phyloP scores from a whole-genome alignment of 2,329 filamentous ascomycete genomes.

The Sporothrix phasma region DNA sequence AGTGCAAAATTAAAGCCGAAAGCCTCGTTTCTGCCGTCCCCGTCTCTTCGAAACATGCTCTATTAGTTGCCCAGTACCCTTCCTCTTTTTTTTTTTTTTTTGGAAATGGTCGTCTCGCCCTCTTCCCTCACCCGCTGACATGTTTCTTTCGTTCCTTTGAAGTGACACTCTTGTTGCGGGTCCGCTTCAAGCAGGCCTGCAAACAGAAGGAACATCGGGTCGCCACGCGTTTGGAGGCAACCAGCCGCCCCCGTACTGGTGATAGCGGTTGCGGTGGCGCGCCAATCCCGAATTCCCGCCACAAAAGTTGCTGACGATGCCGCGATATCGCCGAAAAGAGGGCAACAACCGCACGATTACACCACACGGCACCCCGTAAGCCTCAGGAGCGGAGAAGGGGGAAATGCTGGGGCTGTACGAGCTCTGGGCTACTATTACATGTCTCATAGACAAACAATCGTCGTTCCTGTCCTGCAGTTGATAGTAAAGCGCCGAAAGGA shows the following conservation, averaged over 20 bases:
- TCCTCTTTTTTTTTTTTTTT: background rate
- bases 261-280: background rate
- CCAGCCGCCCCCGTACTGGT: background rate
- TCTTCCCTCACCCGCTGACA: background rate
- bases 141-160: background rate
- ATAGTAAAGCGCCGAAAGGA: conserved; percentile 10
- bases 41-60: too few relatives aligned
- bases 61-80: background rate
- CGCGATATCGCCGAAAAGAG: conserved; percentile 17
- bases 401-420: background rate
- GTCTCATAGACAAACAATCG: background rate
- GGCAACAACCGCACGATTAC: background rate
- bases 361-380: background rate
- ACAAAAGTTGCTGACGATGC: background rate
- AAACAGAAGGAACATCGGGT: background rate
- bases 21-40: background rate
- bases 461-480: background rate
- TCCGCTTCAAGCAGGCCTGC: background rate
- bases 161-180: background rate
- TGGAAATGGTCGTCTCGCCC: background rate
- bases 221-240: background rate
- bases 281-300: conserved; percentile 10
- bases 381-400: background rate
- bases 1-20: background rate
- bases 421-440: background rate